Evolutionary conservation across 2,329 filamentous ascomycete genomes (phyloP).

Genomic region (Hymenoscyphus repandus): DNA sequence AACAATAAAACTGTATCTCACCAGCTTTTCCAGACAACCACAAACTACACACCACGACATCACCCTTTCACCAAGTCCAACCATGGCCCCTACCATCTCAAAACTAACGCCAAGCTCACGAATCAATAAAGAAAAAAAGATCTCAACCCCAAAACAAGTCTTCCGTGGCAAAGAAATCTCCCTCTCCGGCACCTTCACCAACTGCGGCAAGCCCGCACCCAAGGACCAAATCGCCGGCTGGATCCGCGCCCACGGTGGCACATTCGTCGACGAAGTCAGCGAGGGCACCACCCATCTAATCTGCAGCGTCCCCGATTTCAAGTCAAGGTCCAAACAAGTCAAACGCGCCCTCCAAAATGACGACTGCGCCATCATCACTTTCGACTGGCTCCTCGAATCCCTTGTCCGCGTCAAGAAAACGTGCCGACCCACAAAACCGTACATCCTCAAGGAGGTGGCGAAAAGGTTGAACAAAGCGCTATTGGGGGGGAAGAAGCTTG

Average conservation of each 20-base stretch:
- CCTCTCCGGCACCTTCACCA: conserved; percentile 51
- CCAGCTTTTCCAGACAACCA: neutral
- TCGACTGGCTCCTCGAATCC: conserved; percentile 42
- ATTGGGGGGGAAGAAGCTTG: conserved; percentile 35
- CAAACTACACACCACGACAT: neutral
- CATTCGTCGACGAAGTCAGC: conserved; percentile 46
- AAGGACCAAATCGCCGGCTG: conserved; percentile 58
- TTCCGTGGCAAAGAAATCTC: conserved; percentile 52
- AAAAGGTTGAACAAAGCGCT: conserved; percentile 29
- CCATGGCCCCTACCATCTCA: neutral
- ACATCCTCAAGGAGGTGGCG: conserved; percentile 21
- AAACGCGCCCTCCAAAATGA: conserved; percentile 23
- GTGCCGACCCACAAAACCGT: conserved; percentile 9
- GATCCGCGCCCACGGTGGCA: conserved; percentile 58
- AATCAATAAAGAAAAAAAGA: conserved; percentile 11
- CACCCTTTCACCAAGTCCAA: neutral
- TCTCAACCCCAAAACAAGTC: conserved; percentile 28
- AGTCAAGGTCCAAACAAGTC: conserved; percentile 28
- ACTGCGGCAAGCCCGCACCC: conserved; percentile 33
- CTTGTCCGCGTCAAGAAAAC: conserved; percentile 31
- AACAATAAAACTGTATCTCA: too few species aligned
- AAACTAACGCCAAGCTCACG: neutral
- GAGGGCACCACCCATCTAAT: conserved; percentile 67
- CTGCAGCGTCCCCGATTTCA: conserved; percentile 57
- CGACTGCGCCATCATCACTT: conserved; percentile 38